Evolutionary conservation across 2,329 filamentous ascomycete species (phyloP).

Genomic region (Bretziella fagacearum): DNA sequence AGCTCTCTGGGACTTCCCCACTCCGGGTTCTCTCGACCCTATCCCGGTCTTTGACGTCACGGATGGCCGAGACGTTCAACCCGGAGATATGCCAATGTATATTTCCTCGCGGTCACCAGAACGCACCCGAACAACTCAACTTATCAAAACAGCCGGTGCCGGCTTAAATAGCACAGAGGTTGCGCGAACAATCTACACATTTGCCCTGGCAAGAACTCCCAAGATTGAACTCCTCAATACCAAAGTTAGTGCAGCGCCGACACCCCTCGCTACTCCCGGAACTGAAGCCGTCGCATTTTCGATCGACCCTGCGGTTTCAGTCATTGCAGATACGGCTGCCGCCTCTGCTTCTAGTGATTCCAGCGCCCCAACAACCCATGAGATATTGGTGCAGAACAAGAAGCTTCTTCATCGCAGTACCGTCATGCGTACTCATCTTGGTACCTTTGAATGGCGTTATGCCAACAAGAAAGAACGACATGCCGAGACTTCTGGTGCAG

Average conservation of each 20-base stretch:
- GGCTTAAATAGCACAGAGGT: conserved; percentile 22
- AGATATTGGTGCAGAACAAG: conserved; percentile 19
- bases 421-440: conserved; percentile 30
- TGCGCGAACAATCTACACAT: conserved; percentile 38
- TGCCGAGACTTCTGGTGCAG: conserved; percentile 20
- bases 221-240: conserved; percentile 21
- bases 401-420: conserved; percentile 23
- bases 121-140: conserved; percentile 31
- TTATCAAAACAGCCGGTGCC: conserved; percentile 26
- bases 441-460: conserved; percentile 41
- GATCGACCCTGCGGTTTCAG: conserved; percentile 13
- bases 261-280: conserved; percentile 13
- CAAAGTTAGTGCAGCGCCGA: background rate
- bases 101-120: conserved; percentile 31
- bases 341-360: background rate
- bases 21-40: conserved; percentile 23
- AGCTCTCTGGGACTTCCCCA: conserved; percentile 26
- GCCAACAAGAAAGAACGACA: conserved; percentile 29
- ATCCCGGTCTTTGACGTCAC: conserved; percentile 29
- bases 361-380: conserved; percentile 15
- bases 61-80: conserved; percentile 17
- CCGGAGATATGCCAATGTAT: conserved; percentile 29
- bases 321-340: background rate
- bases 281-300: conserved; percentile 3
- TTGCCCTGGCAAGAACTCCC: conserved; percentile 36